phyloP scores from a whole-genome alignment of 2,329 filamentous ascomycete genomes.

The Trichoderma sp. region DNA sequence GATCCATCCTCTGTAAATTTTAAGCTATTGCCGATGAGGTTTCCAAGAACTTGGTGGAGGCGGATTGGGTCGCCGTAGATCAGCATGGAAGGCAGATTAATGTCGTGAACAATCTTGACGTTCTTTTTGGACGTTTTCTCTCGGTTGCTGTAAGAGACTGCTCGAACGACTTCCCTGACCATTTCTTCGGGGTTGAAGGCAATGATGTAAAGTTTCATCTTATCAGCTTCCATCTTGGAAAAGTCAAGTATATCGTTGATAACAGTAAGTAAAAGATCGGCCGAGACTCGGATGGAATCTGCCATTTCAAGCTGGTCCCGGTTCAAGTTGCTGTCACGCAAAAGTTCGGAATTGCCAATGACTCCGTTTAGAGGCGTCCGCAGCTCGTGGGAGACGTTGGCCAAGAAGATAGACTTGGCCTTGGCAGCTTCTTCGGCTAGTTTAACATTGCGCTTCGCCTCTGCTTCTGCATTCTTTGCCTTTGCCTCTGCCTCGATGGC shows the following conservation, averaged over 20 bases:
- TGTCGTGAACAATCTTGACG: slow-evolving; percentile 68
- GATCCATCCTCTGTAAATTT: slow-evolving; percentile 90
- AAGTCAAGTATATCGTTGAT: slow-evolving; percentile 98
- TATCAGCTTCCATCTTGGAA: slow-evolving; percentile 88
- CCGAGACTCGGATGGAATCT: slow-evolving; percentile 83
- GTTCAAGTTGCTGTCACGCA: slow-evolving; percentile 75
- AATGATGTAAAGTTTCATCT: slow-evolving; percentile 78
- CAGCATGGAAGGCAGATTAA: slow-evolving; percentile 74
- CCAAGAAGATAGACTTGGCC: slow-evolving; percentile 80
- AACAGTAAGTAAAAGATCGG: slow-evolving; percentile 83
- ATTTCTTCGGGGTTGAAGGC: slow-evolving; percentile 70
- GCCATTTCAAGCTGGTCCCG: slow-evolving; percentile 82
- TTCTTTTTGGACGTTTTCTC: slow-evolving; percentile 66
- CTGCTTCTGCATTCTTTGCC: slow-evolving; percentile 74
- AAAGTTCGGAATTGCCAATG: slow-evolving; percentile 83
- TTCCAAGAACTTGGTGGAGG: slow-evolving; percentile 72
- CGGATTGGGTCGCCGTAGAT: slow-evolving; percentile 69
- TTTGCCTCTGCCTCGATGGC: slow-evolving; percentile 75
- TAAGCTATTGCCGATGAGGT: slow-evolving; percentile 88
- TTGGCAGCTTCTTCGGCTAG: slow-evolving; percentile 82
- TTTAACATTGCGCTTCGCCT: slow-evolving; percentile 78
- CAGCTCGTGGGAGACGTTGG: slow-evolving; percentile 80
- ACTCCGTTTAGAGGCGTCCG: slow-evolving; percentile 85
- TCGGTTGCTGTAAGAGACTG: slow-evolving; percentile 67
- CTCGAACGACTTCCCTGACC: slow-evolving; percentile 68